Conservation (phyloP, 2,329 filamentous ascomycete genomes). For the Colletotrichum coccodes region DNA sequence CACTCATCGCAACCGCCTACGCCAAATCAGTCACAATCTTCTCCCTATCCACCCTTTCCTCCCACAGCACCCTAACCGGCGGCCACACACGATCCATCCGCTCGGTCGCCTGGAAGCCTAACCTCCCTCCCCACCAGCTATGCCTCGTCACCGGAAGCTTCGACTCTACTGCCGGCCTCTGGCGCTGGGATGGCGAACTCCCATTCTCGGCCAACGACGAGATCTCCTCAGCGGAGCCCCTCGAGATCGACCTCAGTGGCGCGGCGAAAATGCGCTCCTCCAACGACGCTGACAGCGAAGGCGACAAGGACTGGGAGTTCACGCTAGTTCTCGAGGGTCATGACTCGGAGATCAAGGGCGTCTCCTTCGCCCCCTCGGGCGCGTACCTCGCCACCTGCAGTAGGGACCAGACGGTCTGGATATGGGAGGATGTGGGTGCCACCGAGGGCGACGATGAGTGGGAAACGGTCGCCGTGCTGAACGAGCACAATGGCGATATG, state of each 20-base stretch:
- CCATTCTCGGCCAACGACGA: constrained; percentile 28
- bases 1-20: constrained; percentile 89
- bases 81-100: constrained; percentile 94
- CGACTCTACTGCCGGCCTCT: constrained; percentile 89
- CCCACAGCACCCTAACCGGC: constrained; percentile 82
- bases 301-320: constrained; percentile 90
- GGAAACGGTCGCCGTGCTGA: constrained; percentile 94
- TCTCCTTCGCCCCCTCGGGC: constrained; percentile 79
- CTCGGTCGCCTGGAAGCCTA: constrained; percentile 83
- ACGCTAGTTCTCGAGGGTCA: constrained; percentile 93
- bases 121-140: constrained; percentile 67
- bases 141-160: constrained; percentile 94
- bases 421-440: constrained; percentile 90
- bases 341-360: constrained; percentile 89
- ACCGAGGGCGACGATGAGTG: constrained; percentile 89
- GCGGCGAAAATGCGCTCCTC: neutral
- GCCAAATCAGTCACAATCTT: constrained; percentile 90
- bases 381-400: constrained; percentile 89
- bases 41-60: constrained; percentile 82
- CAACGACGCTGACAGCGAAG: constrained; percentile 55
- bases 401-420: constrained; percentile 95
- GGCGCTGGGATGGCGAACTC: constrained; percentile 70
- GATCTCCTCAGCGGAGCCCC: constrained; percentile 35
- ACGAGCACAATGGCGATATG: constrained; percentile 94
- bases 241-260: constrained; percentile 55